These are phyloP conservation scores for Ogataea pini DNA, from an alignment of 805 yeast genomes.

Conservation along the genomic window DNA sequence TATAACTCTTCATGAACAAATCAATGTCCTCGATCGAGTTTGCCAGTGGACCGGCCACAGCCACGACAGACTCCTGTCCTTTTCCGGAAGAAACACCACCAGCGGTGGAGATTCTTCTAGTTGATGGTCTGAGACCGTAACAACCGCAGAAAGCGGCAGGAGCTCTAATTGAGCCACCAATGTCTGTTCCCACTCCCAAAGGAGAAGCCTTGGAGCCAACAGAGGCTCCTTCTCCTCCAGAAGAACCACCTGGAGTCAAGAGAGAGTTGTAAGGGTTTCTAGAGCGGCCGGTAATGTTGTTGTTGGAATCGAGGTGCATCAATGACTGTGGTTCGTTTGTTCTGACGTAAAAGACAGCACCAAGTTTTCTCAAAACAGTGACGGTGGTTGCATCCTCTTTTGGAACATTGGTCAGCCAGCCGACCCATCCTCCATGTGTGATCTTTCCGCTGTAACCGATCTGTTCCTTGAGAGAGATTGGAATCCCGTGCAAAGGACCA, in stretches of 20 bases:
- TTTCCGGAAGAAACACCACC: slow-evolving; percentile 46
- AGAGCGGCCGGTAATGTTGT: slow-evolving; percentile 40
- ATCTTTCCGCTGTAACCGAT: slow-evolving; percentile 40
- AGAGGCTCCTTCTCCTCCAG: slow-evolving; percentile 47
- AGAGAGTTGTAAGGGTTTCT: too few species aligned
- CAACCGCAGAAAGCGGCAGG: slow-evolving; percentile 68
- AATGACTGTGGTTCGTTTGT: slow-evolving; percentile 47
- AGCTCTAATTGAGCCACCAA: slow-evolving; percentile 69
- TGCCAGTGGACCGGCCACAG: slow-evolving; percentile 7
- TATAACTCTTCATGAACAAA: slow-evolving; percentile 43
- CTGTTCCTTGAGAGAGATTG: slow-evolving; percentile 49
- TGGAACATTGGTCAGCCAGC: slow-evolving; percentile 35
- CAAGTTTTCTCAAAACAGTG: slow-evolving; percentile 36
- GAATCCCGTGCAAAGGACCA: slow-evolving; percentile 49
- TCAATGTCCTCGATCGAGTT: slow-evolving; percentile 8
- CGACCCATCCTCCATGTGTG: slow-evolving; percentile 43
- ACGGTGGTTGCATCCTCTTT: slow-evolving; percentile 33
- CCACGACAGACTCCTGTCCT: slow-evolving; percentile 28
- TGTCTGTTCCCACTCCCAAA: slow-evolving; percentile 52
- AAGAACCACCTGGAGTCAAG: slow-evolving; percentile 52
- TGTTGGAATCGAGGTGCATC: slow-evolving; percentile 41
- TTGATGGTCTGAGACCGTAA: slow-evolving; percentile 64
- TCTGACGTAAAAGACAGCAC: slow-evolving; percentile 46
- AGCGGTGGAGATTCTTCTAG: slow-evolving; percentile 48
- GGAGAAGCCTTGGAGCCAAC: slow-evolving; percentile 34